Evolutionary conservation across 176 grass and related monocot species (phyloP).

Genomic region (Rhynchospora pubera): DNA sequence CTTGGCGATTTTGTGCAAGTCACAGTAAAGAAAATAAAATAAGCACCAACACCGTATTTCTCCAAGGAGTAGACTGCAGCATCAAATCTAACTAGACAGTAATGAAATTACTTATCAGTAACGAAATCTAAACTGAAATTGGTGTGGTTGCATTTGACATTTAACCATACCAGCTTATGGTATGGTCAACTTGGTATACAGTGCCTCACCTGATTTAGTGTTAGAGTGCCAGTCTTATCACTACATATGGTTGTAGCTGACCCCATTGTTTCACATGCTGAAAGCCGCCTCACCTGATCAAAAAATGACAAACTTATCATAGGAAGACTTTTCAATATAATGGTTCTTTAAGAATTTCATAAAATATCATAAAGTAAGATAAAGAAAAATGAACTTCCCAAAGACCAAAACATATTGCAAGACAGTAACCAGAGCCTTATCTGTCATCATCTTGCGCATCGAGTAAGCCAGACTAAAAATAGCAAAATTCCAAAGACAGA

Average conservation of each 20-base stretch:
- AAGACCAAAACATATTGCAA: neutral
- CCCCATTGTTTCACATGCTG: constrained; percentile 99
- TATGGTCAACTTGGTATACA: neutral
- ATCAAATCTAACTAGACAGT: constrained; percentile 7
- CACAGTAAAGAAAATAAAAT: too few species aligned
- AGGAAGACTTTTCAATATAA: neutral
- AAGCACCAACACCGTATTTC: neutral
- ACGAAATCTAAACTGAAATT: neutral
- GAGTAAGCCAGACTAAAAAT: constrained; percentile 77
- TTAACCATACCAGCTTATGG: too few species aligned
- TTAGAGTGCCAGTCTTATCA: constrained; percentile 99
- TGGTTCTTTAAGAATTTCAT: constrained; percentile 21
- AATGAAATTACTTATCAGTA: neutral
- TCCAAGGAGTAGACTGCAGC: constrained; percentile 11
- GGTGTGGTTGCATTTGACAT: too few species aligned
- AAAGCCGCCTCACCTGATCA: constrained; percentile 84
- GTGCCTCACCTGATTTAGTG: constrained; percentile 71
- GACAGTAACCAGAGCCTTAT: constrained; percentile 82
- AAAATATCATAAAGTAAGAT: constrained; percentile 7
- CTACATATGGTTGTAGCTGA: constrained; percentile 99
- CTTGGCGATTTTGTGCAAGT: neutral
- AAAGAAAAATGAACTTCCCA: constrained; percentile 14
- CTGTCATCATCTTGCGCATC: constrained; percentile 96
- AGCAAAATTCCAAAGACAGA: constrained; percentile 1
- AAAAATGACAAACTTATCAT: neutral